Evolutionary conservation across 2,329 filamentous ascomycete genomes (phyloP).

Genomic region (Aspergillus ustus): DNA sequence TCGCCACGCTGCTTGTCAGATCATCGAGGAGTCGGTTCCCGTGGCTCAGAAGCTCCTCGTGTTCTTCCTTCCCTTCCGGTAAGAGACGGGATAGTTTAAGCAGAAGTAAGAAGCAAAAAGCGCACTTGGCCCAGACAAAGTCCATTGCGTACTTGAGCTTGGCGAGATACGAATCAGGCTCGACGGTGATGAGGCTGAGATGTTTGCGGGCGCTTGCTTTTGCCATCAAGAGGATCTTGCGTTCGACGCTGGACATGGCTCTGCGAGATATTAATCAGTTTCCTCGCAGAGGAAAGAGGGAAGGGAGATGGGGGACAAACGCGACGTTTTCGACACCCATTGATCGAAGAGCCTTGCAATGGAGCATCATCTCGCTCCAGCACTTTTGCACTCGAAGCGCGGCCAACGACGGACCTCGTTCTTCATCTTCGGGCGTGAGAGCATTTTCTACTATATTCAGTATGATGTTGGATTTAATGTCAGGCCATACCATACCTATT

Average conservation of each 20-base stretch:
- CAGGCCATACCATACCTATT: too few relatives aligned
- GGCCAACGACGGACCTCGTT: constrained; percentile 46
- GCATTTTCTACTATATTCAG: constrained; percentile 38
- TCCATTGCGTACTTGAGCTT: constrained; percentile 61
- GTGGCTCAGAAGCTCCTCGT: constrained; percentile 49
- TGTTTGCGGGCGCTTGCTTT: constrained; percentile 58
- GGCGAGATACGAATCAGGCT: constrained; percentile 53
- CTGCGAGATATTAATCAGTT: constrained; percentile 18
- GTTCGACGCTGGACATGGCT: constrained; percentile 56
- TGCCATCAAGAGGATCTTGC: constrained; percentile 54
- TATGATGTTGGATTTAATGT: too few relatives aligned
- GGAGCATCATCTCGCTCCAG: constrained; percentile 59
- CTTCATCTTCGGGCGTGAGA: constrained; percentile 29
- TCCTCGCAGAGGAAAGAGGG: background rate
- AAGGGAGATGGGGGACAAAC: constrained; percentile 17
- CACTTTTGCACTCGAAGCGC: constrained; percentile 58
- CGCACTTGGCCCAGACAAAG: constrained; percentile 64
- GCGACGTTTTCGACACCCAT: constrained; percentile 57
- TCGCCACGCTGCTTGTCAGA: constrained; percentile 40
- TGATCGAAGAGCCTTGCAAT: constrained; percentile 56
- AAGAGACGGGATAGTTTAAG: constrained; percentile 58
- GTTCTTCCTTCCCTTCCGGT: constrained; percentile 45
- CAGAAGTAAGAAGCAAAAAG: constrained; percentile 61
- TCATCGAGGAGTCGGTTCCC: constrained; percentile 51
- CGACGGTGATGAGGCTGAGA: constrained; percentile 53